Evolutionary conservation across 2,329 filamentous ascomycete genomes (phyloP), one percentile per base, ranked within the genome.

Genomic region (Lithohypha guttulata): DNA sequence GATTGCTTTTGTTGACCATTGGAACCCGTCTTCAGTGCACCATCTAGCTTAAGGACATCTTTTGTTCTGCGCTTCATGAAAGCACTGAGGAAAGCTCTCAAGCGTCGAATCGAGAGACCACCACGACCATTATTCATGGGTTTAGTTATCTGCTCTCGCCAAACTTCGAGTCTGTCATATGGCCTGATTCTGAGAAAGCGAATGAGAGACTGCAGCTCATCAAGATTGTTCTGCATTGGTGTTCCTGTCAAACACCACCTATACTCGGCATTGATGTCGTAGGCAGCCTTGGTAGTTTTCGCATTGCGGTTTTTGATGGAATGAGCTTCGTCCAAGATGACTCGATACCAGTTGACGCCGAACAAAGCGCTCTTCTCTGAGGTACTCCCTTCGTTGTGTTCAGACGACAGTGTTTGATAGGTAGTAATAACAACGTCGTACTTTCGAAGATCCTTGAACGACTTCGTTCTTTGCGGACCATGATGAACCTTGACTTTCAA

Each of bases 11-110:
- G 66, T 6, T 17, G 26, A 3, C 61, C 60, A 0, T 52, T 59
- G 41, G 81, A 78, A 25, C 83, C 83, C 18, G 82, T 79, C 44
- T 83, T 82, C 13, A 93, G 65, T 1, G 84, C 84, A 8, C 84
- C 84, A 8, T 84, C 84, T 51, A 85, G 73, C 61, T 91, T 94
- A 44, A 98, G 65, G n/a, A 98, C 84, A 15, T 94, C 86, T 61
- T 98, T 98, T 6, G 87, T 96, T 28, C 91, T 78, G n/a, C 91
- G 79, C 66, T 96, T 94, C 91, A 98, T 98, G 64, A 94, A 94
- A 40, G 86, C 89, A 39, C 83, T 81, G 3, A 98, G 66, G 45
- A 93, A 77, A 41, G 81, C 77, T 50, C 94, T 86, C 21, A 98
- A 67, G 30, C 91, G 76, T 35, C 79, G 75, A 57, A 98, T 93